Base-by-base conservation (phyloP, 805 yeast genomes). In the Cyberlindnera samutprakarnensis region DNA sequence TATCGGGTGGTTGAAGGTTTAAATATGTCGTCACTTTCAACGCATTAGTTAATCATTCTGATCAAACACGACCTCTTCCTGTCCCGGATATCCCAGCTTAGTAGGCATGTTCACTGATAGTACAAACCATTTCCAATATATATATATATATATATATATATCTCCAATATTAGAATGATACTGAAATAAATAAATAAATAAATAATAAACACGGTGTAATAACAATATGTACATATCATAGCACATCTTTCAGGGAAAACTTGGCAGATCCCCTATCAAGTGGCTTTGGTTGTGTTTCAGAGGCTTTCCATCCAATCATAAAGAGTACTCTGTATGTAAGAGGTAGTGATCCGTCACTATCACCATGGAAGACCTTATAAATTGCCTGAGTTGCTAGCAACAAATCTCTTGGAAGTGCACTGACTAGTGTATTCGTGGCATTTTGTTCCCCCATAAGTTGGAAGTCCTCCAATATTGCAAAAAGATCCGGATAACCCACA, bases 251-350 rank as follows among this genome's bases (percentile, higher is more conserved):
- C 48, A 84, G 58, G 39, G 64, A 75, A 25, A 83, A 66, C 47
- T 76, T 73, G 2, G 78, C 92, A 14, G 80, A 49, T 2, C 95
- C 94, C 41, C 94, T 63, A 30, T 68, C 68, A 37, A 82, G 65
- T 2, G 94, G 90, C 49, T 77, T 62, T 3, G 88, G 86, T 51
- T 82, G 85, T 30, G 57, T 51, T 6, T 72, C 71, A 33, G 83
- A 70, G 42, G 78, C 75, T 53, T 82, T 85, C 95, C 95, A 85
- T 3, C 94, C 95, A 50, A 85, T 81, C 86, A 84, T 78, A 51
- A 78, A 80, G 17, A 84, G 72, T 33, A 85, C 72, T 38, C 85
- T 62, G 57, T 72, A 85, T 1, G 94, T 84, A 8, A 85, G 87
- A 1, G 94, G 94, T n/a, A 84, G 52, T 0, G 60, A 42, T 3